Evolutionary conservation across 495 filamentous ascomycete genomes (phyloP).

Genomic region (Xylaria palmicola): DNA sequence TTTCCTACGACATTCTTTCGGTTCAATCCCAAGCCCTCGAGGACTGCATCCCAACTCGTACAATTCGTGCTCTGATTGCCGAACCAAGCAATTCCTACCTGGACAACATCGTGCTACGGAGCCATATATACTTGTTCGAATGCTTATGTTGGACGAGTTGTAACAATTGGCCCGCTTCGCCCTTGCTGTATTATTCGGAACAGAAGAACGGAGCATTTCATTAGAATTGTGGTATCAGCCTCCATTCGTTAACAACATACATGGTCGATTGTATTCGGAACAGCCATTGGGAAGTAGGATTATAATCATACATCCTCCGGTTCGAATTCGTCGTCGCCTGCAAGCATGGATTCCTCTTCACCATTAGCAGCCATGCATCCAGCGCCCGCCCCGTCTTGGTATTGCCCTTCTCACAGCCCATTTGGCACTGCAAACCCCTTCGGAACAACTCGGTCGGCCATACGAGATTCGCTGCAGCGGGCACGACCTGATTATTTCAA

Average conservation of each 20-base stretch:
- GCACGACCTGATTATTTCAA: conserved; percentile 70
- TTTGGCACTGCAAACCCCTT: conserved; percentile 64
- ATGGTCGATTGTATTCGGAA: conserved; percentile 19
- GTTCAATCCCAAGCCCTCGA: background rate
- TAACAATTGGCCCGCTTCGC: conserved; percentile 9
- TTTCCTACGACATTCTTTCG: conserved; percentile 10
- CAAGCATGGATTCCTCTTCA: conserved; percentile 84
- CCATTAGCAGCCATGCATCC: conserved; percentile 94
- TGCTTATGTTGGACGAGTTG: background rate
- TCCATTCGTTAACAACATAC: conserved; percentile 18
- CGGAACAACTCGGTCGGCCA: conserved; percentile 37
- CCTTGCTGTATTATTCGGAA: conserved; percentile 22
- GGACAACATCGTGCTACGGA: background rate
- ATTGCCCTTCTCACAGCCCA: conserved; percentile 48
- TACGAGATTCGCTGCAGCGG: conserved; percentile 60
- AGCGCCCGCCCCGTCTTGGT: conserved; percentile 56
- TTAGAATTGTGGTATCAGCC: conserved; percentile 20
- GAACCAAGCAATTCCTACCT: background rate
- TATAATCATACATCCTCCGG: conserved; percentile 21
- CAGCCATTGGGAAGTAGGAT: conserved; percentile 22
- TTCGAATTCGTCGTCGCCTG: conserved; percentile 1
- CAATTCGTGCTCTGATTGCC: background rate
- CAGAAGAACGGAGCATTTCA: conserved; percentile 19
- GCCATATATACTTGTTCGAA: background rate
- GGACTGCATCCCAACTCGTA: background rate